A percentile compares a stretch with the other conserved stretches of the same genome.
phyloP scores from a whole-genome alignment of 2,329 filamentous ascomycete genomes.

The Rhinocladiella similis region DNA sequence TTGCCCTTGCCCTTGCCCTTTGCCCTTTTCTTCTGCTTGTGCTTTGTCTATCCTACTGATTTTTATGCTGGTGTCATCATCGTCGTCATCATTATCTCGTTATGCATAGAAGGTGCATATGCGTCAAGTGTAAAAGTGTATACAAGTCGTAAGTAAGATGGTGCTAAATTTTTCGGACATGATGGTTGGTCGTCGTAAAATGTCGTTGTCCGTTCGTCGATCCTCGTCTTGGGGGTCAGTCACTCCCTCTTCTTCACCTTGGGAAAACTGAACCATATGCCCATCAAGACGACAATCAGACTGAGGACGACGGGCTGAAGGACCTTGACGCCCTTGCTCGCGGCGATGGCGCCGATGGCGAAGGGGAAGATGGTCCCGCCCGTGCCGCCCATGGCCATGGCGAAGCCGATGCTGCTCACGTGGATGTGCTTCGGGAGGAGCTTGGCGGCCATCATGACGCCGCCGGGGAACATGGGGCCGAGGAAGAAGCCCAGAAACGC shows the following conservation, averaged over 20 bases:
- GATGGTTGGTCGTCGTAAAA: too few relatives aligned
- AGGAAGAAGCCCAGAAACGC: slow-evolving; percentile 73
- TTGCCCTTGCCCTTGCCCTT: too few relatives aligned
- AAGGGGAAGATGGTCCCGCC: slow-evolving; percentile 55
- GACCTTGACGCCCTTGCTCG: slow-evolving; percentile 56
- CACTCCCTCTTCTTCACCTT: slow-evolving; percentile 25
- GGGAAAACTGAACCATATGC: slow-evolving; percentile 27
- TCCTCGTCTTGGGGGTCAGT: too few relatives aligned
- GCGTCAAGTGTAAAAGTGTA: too few relatives aligned
- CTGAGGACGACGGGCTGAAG: slow-evolving; percentile 59
- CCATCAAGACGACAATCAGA: slow-evolving; percentile 32
- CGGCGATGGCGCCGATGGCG: slow-evolving; percentile 42
- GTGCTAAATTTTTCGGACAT: too few relatives aligned
- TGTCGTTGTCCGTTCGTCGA: too few relatives aligned
- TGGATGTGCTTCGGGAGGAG: slow-evolving; percentile 70
- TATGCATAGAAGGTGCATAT: too few relatives aligned
- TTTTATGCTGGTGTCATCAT: too few relatives aligned
- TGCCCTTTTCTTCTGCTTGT: too few relatives aligned
- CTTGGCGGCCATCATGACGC: slow-evolving; percentile 69
- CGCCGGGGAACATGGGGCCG: slow-evolving; percentile 73
- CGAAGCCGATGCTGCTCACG: slow-evolving; percentile 73
- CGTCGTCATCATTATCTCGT: too few relatives aligned
- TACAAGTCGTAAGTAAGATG: too few relatives aligned
- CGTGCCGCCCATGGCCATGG: slow-evolving; percentile 70
- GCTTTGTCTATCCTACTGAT: too few relatives aligned